A percentile compares a stretch with the other conserved stretches of the same genome.
Conservation (phyloP, 805 yeast genomes). For the Candida andamanensis region DNA sequence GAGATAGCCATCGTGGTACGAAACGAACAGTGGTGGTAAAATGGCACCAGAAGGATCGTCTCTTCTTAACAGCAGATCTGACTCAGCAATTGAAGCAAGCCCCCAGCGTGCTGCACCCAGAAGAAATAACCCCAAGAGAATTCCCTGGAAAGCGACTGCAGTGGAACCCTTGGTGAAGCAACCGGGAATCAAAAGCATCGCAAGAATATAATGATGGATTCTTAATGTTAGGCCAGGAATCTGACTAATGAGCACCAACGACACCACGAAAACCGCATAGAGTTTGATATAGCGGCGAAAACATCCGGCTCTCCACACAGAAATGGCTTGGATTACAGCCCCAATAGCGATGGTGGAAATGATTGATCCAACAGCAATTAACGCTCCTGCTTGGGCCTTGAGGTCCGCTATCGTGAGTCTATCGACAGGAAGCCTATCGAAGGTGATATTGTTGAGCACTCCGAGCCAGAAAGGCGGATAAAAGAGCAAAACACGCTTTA, state of each 20-base stretch:
- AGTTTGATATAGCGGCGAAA: conserved; percentile 53
- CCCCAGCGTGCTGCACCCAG: conserved; percentile 94
- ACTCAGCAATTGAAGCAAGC: conserved; percentile 82
- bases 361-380: conserved; percentile 55
- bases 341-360: conserved; percentile 44
- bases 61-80: conserved; percentile 58
- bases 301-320: conserved; percentile 74
- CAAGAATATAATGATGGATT: conserved; percentile 75
- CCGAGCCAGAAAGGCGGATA: conserved; percentile 83
- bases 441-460: conserved; percentile 76
- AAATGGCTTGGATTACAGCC: conserved; percentile 67
- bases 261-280: conserved; percentile 44
- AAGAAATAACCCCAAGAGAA: conserved; percentile 70
- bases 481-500: conserved; percentile 55
- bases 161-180: conserved; percentile 69
- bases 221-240: conserved; percentile 71
- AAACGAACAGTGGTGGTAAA: conserved; percentile 46
- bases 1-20: conserved; percentile 24
- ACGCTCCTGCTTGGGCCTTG: conserved; percentile 70
- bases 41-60: conserved; percentile 63
- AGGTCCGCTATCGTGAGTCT: conserved; percentile 71
- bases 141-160: conserved; percentile 77
- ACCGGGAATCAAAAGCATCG: conserved; percentile 75
- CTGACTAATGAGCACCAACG: conserved; percentile 39
- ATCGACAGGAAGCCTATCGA: conserved; percentile 86